Base-by-base conservation (phyloP, 164 flowering plant species). In the Vitis labrusca region DNA sequence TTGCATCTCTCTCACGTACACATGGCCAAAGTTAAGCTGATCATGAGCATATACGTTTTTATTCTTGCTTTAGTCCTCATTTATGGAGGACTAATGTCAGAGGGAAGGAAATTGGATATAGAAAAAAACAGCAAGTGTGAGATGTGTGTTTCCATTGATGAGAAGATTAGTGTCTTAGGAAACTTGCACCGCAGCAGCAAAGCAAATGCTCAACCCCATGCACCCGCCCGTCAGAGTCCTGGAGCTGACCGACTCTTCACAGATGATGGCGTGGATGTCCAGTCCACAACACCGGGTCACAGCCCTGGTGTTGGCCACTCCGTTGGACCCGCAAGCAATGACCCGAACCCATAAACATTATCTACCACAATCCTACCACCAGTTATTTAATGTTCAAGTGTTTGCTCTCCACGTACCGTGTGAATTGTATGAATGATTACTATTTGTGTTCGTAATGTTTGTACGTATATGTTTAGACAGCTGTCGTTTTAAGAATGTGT, bases 251-350 rank as follows among this genome's bases (percentile, higher is more conserved):
- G 15, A 17, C 0, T 32, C 57, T 60, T 9, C 37, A 37, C 56
- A 2, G 47, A 16, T 44, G 66, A 63, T 1, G 48, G 9, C 8
- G 78, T 67, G 10, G 80, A 74, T 23, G 71, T 71, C 66, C 80
- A 78, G 1, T 77, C 78, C n/a, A 79, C 83, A 0, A 15, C 58
- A 2, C 85, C 83, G 3, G 85, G 85, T 6, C 75, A 77, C 61
- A 79, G 82, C 8, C 85, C 85, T 10, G 85, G 85, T 9, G 72
- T 65, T 44, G 85, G 85, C 10, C 82, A 82, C 62, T 72, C 64
- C 37, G 19, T 0, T 17, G 78, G 74, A 50, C 80, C 80, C 14
- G 13, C 67, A 29, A 67, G 37, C 29, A 47, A 9, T 10, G 61
- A 27, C 13, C 61, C 61, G 19, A 59, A 59, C 2, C 15, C 14